Evolutionary conservation across 1,284 basidiomycete species (phyloP).

Genomic region (Ustilago hordei): DNA sequence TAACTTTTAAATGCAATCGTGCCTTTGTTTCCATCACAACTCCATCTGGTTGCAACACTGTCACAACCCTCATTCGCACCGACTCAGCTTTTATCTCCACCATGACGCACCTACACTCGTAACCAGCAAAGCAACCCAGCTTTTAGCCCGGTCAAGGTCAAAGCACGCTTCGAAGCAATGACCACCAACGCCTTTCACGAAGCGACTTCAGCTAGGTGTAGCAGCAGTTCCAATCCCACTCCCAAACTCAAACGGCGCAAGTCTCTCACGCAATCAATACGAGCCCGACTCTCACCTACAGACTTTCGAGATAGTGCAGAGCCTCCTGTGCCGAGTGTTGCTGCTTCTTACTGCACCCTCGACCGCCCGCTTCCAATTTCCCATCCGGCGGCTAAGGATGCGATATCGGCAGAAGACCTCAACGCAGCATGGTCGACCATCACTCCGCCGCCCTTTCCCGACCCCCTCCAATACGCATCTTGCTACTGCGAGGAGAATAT

Average conservation of each 20-base stretch:
- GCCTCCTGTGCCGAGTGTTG: not conserved
- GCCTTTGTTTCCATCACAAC: not conserved
- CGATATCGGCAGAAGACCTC: constrained; percentile 2
- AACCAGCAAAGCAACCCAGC: no score
- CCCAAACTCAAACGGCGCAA: not conserved
- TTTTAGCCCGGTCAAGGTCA: no score
- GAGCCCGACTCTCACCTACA: not conserved
- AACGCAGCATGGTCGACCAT: constrained; percentile 13
- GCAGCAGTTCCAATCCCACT: not conserved
- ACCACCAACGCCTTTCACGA: not conserved
- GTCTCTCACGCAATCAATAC: not conserved
- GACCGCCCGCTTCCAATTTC: not conserved
- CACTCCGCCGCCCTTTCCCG: constrained; percentile 23
- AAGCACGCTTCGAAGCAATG: not conserved
- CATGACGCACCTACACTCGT: no score
- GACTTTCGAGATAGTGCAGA: not conserved
- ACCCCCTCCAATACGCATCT: constrained; percentile 15
- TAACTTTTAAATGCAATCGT: not conserved
- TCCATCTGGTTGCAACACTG: not conserved
- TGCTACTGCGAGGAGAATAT: constrained; percentile 64
- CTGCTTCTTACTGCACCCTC: not conserved
- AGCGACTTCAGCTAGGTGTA: not conserved
- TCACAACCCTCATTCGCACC: no score
- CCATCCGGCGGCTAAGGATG: not conserved
- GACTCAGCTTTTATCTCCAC: no score